phyloP scores from a whole-genome alignment of 495 filamentous ascomycete species.

The Collariella sp. region DNA sequence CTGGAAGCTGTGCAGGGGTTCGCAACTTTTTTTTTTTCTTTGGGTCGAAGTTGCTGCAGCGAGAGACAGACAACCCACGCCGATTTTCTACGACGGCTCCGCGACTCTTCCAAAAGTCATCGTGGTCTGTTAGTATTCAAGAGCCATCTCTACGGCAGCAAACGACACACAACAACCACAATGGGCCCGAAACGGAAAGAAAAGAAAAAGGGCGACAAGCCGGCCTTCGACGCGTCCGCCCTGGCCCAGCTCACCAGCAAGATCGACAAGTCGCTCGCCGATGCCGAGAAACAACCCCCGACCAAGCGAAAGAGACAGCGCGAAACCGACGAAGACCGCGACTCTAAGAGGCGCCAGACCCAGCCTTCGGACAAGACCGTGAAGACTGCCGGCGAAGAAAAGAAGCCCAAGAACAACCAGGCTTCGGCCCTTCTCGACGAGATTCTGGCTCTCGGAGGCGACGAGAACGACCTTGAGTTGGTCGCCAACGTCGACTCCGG shows the following conservation, averaged over 20 bases:
- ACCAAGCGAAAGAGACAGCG: conserved; percentile 39
- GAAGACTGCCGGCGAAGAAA: conserved; percentile 4
- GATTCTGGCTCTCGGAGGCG: conserved; percentile 68
- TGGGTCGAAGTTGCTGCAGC: too few relatives aligned
- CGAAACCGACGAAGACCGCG: conserved; percentile 29
- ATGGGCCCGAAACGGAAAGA: conserved; percentile 23
- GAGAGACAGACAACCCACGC: too few relatives aligned
- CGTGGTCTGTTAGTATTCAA: neutral
- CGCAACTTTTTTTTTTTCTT: neutral
- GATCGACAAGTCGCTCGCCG: conserved; percentile 47
- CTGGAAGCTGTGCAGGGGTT: neutral
- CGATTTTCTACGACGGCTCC: too few relatives aligned
- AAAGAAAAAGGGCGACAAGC: conserved; percentile 25
- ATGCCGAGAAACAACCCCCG: conserved; percentile 26
- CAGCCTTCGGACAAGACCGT: conserved; percentile 24
- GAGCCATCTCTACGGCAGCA: neutral
- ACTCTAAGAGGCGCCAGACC: conserved; percentile 43
- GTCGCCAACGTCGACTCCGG: conserved; percentile 55
- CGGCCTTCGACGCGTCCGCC: conserved; percentile 50
- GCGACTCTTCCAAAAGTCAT: too few relatives aligned
- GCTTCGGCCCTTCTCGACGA: conserved; percentile 49
- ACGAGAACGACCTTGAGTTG: conserved; percentile 63
- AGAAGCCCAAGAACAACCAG: conserved; percentile 16
- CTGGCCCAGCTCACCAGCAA: conserved; percentile 55
- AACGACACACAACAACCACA: neutral